Percentiles rank a stretch among this genome's conserved stretches.
Conservation (phyloP, 768 basidiomycete genomes). For the Exidia glandulosa region DNA sequence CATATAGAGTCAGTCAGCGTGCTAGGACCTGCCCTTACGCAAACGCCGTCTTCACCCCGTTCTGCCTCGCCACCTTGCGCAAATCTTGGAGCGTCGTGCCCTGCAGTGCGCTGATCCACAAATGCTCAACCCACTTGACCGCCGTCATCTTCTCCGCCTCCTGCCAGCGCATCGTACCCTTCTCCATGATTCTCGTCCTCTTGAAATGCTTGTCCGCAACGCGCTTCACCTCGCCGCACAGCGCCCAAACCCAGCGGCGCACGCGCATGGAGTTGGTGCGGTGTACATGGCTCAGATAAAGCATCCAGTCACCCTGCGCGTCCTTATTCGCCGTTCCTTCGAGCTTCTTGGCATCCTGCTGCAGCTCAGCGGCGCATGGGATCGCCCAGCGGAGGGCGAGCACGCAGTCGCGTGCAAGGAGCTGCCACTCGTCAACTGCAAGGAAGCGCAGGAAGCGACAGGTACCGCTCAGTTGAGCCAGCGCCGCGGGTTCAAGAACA, state of each 20-base stretch:
- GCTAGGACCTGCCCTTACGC: too few species aligned
- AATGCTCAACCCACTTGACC: too few species aligned
- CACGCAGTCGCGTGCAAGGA: conserved; percentile 14
- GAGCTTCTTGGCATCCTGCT: not conserved
- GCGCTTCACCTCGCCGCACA: conserved; percentile 11
- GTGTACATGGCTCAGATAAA: conserved; percentile 17
- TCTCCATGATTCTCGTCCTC: too few species aligned
- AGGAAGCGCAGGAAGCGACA: conserved; percentile 17
- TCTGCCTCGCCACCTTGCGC: too few species aligned
- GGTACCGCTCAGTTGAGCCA: conserved; percentile 12
- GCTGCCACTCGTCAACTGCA: conserved; percentile 14
- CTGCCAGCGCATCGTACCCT: too few species aligned
- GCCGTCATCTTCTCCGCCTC: too few species aligned
- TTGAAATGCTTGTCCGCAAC: not conserved
- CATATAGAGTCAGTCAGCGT: too few species aligned
- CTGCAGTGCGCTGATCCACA: too few species aligned
- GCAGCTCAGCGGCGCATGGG: conserved; percentile 10
- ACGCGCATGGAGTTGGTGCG: conserved; percentile 14
- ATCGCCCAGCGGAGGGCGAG: conserved; percentile 17
- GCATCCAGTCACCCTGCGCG: conserved; percentile 16
- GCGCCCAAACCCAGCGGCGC: conserved; percentile 17
- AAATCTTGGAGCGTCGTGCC: too few species aligned
- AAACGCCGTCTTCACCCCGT: too few species aligned
- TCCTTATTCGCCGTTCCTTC: conserved; percentile 9
- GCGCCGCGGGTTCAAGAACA: conserved; percentile 9